These are phyloP conservation scores for Beauveria bassiana DNA, from an alignment of 2,329 filamentous ascomycete species.

Conservation along the genomic window DNA sequence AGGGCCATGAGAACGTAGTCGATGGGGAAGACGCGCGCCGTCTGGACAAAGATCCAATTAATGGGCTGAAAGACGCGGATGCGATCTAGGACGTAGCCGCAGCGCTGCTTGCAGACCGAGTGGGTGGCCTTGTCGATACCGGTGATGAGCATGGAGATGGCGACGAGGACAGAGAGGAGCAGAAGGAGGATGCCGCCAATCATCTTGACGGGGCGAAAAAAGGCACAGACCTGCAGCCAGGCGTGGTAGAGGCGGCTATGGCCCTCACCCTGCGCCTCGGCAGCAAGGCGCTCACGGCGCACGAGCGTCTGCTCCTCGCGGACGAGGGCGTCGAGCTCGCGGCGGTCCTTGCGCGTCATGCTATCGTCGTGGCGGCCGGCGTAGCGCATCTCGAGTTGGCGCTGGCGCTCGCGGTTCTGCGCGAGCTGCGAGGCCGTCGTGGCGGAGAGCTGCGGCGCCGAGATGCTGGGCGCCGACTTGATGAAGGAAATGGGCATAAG, in stretches of 20 bases:
- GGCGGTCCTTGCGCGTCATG: constrained; percentile 75
- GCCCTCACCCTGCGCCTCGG: constrained; percentile 73
- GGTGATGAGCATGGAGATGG: constrained; percentile 90
- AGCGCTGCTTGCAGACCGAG: constrained; percentile 81
- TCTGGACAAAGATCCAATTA: constrained; percentile 73
- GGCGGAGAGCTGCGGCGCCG: constrained; percentile 68
- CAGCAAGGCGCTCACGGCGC: constrained; percentile 77
- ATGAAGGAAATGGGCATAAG: constrained; percentile 85
- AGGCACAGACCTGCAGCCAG: constrained; percentile 73
- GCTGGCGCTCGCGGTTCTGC: constrained; percentile 82
- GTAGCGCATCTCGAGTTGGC: constrained; percentile 82
- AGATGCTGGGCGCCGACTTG: constrained; percentile 82
- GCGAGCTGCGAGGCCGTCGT: constrained; percentile 75
- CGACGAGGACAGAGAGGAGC: constrained; percentile 65
- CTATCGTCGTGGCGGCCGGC: constrained; percentile 65
- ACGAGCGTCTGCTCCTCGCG: constrained; percentile 90
- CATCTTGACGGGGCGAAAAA: constrained; percentile 84
- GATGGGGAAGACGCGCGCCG: constrained; percentile 77
- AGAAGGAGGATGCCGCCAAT: constrained; percentile 75
- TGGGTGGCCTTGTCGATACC: constrained; percentile 95
- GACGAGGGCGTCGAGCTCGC: constrained; percentile 78
- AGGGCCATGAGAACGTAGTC: constrained; percentile 88
- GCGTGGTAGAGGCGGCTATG: constrained; percentile 62
- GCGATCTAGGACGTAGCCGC: constrained; percentile 81
- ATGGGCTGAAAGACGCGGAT: constrained; percentile 93